phyloP scores from a whole-genome alignment of 2,329 filamentous ascomycete species.

The Sclerotiophoma versabilis region DNA sequence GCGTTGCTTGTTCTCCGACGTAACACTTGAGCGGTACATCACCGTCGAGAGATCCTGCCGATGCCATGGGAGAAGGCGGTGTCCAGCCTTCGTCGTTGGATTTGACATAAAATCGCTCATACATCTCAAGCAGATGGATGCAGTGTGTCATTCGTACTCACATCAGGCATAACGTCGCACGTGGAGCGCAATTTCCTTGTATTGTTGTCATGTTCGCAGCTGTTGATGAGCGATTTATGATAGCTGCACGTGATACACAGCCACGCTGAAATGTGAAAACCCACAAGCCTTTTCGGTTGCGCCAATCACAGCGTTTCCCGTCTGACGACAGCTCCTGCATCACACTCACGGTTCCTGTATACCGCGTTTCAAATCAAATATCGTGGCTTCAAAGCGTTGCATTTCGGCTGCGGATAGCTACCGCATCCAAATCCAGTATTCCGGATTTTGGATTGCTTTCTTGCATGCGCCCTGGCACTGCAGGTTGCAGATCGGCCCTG shows the following conservation, averaged over 20 bases:
- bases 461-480: background rate
- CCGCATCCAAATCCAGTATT: slow-evolving; percentile 14
- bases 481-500: background rate
- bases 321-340: slow-evolving; percentile 10
- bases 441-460: background rate
- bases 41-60: background rate
- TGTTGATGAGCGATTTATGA: slow-evolving; percentile 35
- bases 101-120: slow-evolving; percentile 39
- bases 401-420: slow-evolving; percentile 1
- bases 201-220: slow-evolving; percentile 20
- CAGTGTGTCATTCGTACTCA: slow-evolving; percentile 18
- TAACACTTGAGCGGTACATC: background rate
- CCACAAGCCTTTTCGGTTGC: slow-evolving; percentile 7
- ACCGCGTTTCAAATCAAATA: slow-evolving; percentile 14
- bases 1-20: background rate
- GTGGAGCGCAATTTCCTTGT: slow-evolving; percentile 21
- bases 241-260: slow-evolving; percentile 22
- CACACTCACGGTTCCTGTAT: background rate
- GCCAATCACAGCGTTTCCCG: slow-evolving; percentile 10
- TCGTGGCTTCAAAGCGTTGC: slow-evolving; percentile 4
- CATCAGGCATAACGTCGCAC: slow-evolving; percentile 16
- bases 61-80: slow-evolving; percentile 10
- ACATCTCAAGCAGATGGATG: slow-evolving; percentile 13
- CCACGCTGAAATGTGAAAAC: slow-evolving; percentile 20
- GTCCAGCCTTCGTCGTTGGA: slow-evolving; percentile 14